Percentiles rank a stretch among this genome's conserved stretches.
These are phyloP conservation scores for Hygrocybe punicea DNA, from an alignment of 768 basidiomycete species.

Conservation along the genomic window DNA sequence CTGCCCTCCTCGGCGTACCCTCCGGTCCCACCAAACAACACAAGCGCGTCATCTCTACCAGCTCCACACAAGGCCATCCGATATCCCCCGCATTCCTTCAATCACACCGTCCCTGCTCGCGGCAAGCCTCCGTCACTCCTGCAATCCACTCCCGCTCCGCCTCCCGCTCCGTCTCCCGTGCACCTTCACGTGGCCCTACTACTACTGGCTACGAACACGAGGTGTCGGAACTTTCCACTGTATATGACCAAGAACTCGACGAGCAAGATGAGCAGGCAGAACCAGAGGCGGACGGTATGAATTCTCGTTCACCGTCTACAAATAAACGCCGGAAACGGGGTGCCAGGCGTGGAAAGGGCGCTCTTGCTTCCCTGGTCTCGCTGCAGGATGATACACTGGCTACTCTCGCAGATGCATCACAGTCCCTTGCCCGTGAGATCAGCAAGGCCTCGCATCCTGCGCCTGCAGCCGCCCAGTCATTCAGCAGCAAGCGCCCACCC, in stretches of 20 bases:
- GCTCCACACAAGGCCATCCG: slow-evolving; percentile 62
- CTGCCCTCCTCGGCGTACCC: slow-evolving; percentile 57
- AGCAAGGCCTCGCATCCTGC: slow-evolving; percentile 47
- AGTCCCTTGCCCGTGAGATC: slow-evolving; percentile 80
- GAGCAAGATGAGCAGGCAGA: slow-evolving; percentile 40
- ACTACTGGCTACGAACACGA: slow-evolving; percentile 41
- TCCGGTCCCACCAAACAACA: slow-evolving; percentile 43
- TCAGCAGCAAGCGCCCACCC: slow-evolving; percentile 30
- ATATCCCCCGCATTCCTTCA: slow-evolving; percentile 60
- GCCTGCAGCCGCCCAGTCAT: too few species aligned
- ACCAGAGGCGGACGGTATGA: slow-evolving; percentile 31
- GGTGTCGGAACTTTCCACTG: slow-evolving; percentile 50
- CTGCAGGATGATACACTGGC: slow-evolving; percentile 56
- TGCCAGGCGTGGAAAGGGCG: slow-evolving; percentile 75
- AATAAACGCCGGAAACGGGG: slow-evolving; percentile 83
- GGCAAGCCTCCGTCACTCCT: slow-evolving; percentile 50
- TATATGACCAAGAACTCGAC: slow-evolving; percentile 52
- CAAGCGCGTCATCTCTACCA: slow-evolving; percentile 54
- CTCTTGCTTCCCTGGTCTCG: slow-evolving; percentile 29
- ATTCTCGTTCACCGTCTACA: slow-evolving; percentile 64
- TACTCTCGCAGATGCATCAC: slow-evolving; percentile 75
- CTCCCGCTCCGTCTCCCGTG: slow-evolving; percentile 41
- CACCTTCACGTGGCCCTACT: slow-evolving; percentile 57
- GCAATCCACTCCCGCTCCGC: slow-evolving; percentile 51
- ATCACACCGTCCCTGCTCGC: slow-evolving; percentile 69